Base-by-base conservation (phyloP, 805 yeast species). In the Zygosaccharomyces rouxii region DNA sequence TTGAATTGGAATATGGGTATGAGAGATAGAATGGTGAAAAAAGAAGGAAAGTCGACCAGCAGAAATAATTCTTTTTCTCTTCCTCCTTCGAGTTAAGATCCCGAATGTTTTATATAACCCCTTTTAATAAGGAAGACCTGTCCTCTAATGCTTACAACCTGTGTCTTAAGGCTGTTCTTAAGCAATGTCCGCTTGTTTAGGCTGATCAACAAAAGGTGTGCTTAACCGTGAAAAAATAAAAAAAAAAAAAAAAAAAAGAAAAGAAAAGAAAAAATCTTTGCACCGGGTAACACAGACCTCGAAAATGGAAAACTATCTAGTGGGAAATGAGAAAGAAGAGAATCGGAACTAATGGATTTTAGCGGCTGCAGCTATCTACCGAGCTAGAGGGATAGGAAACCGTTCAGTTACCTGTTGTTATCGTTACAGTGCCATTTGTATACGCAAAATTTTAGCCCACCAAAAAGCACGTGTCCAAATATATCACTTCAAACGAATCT, bases 151-250 rank as follows among this genome's bases (percentile, higher is more conserved):
- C 10, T 7, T 33, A 14, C 19, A 3, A 16, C 19, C 21, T 33
- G 4, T 33, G 10, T 9, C 13, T 7, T 7, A 4, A 9, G 7
- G 28, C 28, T 9, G 10, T 30, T 30, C 16, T 16, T 33, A 9
- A 33, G 18, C 35, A 33, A 33, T 7, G 18, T 33, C 14, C 21
- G 7, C 19, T 16, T 33, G 35, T 33, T 16, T 33, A 16, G 35
- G 21, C 35, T 16, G 35, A 33, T 33, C 35, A 33, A 33, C 14
- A 9, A 33, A 33, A 6, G n/a, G 10, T 33, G 35, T 33, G 10
- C 35, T 33, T 25, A 25, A 29, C 25, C 29, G 28, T n/a, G 18
- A 40, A 40, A 40, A 40, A 40, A 40, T n/a, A 40, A 40, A 29
- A 28, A n/a, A 22, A 28, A 19, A 28, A 14, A 19, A 47, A 47